Evolutionary conservation across 2,329 filamentous ascomycete genomes (phyloP).

Genomic region (Fusarium camptoceras): DNA sequence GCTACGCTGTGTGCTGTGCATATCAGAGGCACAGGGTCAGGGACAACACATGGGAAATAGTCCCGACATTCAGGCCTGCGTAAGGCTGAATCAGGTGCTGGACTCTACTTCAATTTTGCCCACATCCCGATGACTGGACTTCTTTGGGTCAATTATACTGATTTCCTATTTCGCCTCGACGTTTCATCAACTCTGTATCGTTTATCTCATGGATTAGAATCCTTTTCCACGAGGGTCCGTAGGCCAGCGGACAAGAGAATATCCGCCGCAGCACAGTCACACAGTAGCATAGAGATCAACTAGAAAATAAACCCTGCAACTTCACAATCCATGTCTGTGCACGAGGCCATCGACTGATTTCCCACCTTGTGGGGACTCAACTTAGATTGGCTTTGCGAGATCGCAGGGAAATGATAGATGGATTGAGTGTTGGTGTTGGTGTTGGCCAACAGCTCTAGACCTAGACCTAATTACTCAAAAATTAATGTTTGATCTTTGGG

Average conservation of each 20-base stretch:
- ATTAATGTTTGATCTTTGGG: constrained; percentile 2
- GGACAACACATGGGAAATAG: constrained; percentile 21
- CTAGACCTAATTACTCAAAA: neutral
- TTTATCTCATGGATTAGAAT: constrained; percentile 3
- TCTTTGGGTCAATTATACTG: neutral
- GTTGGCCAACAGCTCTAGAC: neutral
- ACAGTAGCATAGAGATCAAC: neutral
- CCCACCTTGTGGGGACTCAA: constrained; percentile 32
- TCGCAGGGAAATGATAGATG: constrained; percentile 24
- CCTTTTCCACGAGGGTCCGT: constrained; percentile 3
- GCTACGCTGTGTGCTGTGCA: constrained; percentile 13
- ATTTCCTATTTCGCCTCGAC: constrained; percentile 16
- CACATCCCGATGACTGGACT: neutral
- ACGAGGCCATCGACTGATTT: constrained; percentile 30
- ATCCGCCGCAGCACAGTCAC: neutral
- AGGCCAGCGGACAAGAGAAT: neutral
- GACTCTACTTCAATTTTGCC: neutral
- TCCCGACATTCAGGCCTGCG: constrained; percentile 36
- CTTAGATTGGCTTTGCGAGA: constrained; percentile 1
- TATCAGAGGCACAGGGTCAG: constrained; percentile 17
- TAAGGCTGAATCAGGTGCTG: constrained; percentile 32
- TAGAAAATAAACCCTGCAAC: neutral
- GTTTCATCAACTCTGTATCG: neutral
- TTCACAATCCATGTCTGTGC: neutral
- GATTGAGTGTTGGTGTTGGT: too few species aligned